Base-by-base conservation (phyloP, 2,329 filamentous ascomycete genomes). In the Gliomastix tumulicola region DNA sequence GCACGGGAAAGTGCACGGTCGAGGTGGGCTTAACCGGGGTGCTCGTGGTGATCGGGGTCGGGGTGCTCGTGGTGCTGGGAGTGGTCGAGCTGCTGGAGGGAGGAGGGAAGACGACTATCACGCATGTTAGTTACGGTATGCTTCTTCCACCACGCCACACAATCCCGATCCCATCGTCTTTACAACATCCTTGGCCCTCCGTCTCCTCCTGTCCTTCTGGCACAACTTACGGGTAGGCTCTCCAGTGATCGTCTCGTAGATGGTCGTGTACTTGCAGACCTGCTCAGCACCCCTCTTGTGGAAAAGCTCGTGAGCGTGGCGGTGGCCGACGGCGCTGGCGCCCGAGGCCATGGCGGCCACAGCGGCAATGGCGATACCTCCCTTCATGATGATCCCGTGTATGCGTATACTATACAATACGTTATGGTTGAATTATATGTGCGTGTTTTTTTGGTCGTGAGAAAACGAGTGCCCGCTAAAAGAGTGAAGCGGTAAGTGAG, bases 381-480 rank as follows among this genome's bases (percentile, higher is more conserved):
- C 79, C 82, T 85, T 92, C 86, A 92, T 92, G 30, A 31, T 37
- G 19, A 17, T 38, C 32, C 34, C 46, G 37, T 44, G 45, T 42
- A 37, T 38, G 33, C 39, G 39, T 33, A 47, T 35, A 44, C 37
- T 36, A 37, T 41, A 41, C 41, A 39, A 33, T 49, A 47, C 48
- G 44, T 54, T 39, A 48, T 46, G 42, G 36, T 47, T 32, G 7
- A 19, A 32, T 18, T 32, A 36, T 19, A 36, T 43, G 48, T 35
- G 21, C 30, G 30, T 31, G 30, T 11, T 17, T 31, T 8, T 35
- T 36, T 32, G 45, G 41, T 37, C 32, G n/a, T n/a, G 42, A 39
- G 38, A 44, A 55, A 83, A 84, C 65, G 80, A 85, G 69, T 79
- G 82, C 76, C 84, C 84, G 84, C 84, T 88, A 68, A 89, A 88